Percentiles rank a stretch among this genome's conserved stretches.
Conservation (phyloP, 2,329 filamentous ascomycete species). For the Tolypocladium nubicola region DNA sequence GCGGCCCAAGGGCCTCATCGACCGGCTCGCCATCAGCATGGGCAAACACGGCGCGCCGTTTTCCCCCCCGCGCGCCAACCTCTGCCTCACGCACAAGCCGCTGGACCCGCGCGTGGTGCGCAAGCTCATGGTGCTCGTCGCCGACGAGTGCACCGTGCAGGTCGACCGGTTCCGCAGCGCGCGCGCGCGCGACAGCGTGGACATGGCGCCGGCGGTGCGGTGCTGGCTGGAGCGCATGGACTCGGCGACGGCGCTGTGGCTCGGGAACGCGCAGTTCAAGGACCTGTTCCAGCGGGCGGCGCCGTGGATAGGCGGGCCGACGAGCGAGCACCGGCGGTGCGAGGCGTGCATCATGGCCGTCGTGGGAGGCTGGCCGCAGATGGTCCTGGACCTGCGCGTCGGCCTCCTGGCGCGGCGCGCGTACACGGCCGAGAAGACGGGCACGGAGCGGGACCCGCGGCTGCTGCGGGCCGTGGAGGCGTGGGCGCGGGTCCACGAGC, state of each 20-base stretch:
- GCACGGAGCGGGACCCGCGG: constrained; percentile 14
- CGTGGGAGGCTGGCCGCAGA: constrained; percentile 30
- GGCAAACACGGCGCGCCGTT: constrained; percentile 10
- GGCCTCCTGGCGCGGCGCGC: constrained; percentile 27
- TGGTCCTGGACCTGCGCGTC: constrained; percentile 35
- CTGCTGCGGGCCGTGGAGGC: constrained; percentile 29
- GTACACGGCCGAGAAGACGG: not conserved
- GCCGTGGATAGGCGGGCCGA: constrained; percentile 9
- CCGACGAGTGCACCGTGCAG: constrained; percentile 27
- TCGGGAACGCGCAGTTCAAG: constrained; percentile 22
- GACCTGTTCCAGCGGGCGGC: constrained; percentile 21
- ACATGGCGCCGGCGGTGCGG: not conserved
- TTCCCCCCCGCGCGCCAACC: constrained; percentile 18
- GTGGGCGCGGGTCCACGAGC: constrained; percentile 25
- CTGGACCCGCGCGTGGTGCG: constrained; percentile 33
- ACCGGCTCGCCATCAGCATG: constrained; percentile 21
- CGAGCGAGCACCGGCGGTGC: constrained; percentile 27
- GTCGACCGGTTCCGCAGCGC: constrained; percentile 16
- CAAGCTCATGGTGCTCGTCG: constrained; percentile 30
- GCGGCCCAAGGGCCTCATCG: constrained; percentile 16
- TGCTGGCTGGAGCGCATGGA: constrained; percentile 17
- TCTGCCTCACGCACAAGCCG: constrained; percentile 29
- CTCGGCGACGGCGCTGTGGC: constrained; percentile 24
- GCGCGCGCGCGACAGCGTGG: constrained; percentile 4
- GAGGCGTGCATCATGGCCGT: constrained; percentile 42